phyloP scores from a whole-genome alignment of 345 rosid genomes.

The Hibiscus syriacus region DNA sequence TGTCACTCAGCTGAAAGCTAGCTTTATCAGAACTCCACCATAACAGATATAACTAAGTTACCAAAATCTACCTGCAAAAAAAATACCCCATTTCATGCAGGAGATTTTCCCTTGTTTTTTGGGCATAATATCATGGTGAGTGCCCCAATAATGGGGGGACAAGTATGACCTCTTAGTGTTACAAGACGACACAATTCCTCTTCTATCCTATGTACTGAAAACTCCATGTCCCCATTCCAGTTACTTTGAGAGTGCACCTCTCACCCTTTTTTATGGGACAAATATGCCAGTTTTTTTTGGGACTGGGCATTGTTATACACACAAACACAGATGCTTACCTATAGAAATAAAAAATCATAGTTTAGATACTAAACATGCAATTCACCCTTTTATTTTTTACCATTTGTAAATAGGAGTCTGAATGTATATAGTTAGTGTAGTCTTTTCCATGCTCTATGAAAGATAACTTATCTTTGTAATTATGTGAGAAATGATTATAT shows the following conservation, averaged over 20 bases:
- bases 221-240: slow-evolving; percentile 22
- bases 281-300: too few species aligned
- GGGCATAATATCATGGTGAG: background rate
- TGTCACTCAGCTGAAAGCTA: slow-evolving; percentile 6
- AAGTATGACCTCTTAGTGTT: slow-evolving; percentile 13
- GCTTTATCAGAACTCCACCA: slow-evolving; percentile 11
- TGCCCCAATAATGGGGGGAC: slow-evolving; percentile 29
- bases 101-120: background rate
- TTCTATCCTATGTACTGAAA: slow-evolving; percentile 15
- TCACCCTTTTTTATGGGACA: background rate
- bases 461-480: too few species aligned
- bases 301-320: background rate
- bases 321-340: background rate
- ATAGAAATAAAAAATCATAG: too few species aligned
- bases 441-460: too few species aligned
- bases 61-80: background rate
- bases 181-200: slow-evolving; percentile 19
- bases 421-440: too few species aligned
- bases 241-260: slow-evolving; percentile 16
- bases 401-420: too few species aligned
- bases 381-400: too few species aligned
- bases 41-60: too few species aligned
- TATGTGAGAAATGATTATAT: too few species aligned
- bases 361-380: too few species aligned
- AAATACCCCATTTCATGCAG: background rate